phyloP scores from a whole-genome alignment of 1,139 yeast species.

The Suhomyces choctaworum region DNA sequence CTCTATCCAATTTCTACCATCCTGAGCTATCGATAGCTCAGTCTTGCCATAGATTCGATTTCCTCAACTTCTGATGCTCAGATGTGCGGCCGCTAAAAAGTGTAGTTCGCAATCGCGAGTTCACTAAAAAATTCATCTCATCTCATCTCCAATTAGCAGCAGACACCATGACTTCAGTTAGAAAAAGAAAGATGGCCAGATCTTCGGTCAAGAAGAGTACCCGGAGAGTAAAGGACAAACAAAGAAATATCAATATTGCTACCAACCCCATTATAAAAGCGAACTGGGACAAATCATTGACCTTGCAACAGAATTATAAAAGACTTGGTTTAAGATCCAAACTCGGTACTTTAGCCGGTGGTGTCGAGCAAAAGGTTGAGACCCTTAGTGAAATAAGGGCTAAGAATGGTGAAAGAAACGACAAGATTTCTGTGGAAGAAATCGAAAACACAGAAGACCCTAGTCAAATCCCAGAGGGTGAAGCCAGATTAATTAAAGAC shows the following conservation, averaged over 20 bases:
- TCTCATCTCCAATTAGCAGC: slow-evolving; percentile 7
- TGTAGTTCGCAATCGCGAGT: no score
- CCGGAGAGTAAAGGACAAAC: slow-evolving; percentile 67
- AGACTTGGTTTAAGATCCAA: slow-evolving; percentile 71
- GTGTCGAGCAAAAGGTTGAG: slow-evolving; percentile 54
- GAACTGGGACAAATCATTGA: slow-evolving; percentile 83
- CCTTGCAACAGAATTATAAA: slow-evolving; percentile 81
- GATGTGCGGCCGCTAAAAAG: no score
- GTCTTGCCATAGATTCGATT: no score
- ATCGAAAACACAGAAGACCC: slow-evolving; percentile 51
- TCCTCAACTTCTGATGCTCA: no score
- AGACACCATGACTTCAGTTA: slow-evolving; percentile 65
- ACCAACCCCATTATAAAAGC: slow-evolving; percentile 82
- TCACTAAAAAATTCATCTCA: slow-evolving; percentile 12
- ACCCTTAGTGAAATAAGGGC: slow-evolving; percentile 33
- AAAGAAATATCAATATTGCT: slow-evolving; percentile 60
- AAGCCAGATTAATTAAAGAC: slow-evolving; percentile 78
- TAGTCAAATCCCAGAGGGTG: slow-evolving; percentile 68
- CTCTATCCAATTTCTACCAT: no score
- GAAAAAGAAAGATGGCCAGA: slow-evolving; percentile 82
- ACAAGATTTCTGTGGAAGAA: slow-evolving; percentile 35
- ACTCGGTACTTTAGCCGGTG: slow-evolving; percentile 68
- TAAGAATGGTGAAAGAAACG: slow-evolving; percentile 23
- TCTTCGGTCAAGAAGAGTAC: slow-evolving; percentile 69
- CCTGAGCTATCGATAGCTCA: no score